phyloP scores from a whole-genome alignment of 257 asterid species.

The Solanum peruvianum region DNA sequence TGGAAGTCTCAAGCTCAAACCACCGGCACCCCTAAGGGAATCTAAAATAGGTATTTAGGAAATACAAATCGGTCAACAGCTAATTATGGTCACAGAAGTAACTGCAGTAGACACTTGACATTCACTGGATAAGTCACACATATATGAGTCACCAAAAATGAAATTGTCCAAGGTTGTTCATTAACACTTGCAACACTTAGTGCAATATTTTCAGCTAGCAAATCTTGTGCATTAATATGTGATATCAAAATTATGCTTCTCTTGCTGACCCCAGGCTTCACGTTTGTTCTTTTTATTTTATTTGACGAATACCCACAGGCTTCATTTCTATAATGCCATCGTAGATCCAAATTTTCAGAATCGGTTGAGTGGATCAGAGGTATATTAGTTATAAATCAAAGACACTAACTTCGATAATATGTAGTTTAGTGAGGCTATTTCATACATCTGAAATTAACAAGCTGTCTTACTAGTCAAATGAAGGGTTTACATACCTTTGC shows the following conservation, averaged over 20 bases:
- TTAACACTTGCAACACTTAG: not conserved
- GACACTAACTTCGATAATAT: not conserved
- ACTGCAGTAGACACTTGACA: not conserved
- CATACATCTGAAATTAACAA: not conserved
- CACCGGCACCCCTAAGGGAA: no score
- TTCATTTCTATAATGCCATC: not conserved
- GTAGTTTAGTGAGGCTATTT: not conserved
- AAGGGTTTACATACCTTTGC: conserved; percentile 50
- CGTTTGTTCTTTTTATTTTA: not conserved
- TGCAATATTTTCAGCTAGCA: not conserved
- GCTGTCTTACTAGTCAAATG: not conserved
- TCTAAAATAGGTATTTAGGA: not conserved
- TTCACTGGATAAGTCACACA: not conserved
- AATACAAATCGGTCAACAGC: not conserved
- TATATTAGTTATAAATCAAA: not conserved
- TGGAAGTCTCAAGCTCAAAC: no score
- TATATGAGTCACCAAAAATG: not conserved
- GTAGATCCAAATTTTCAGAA: not conserved
- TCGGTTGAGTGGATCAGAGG: not conserved
- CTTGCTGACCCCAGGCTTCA: not conserved
- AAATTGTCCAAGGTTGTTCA: not conserved
- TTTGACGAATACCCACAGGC: not conserved
- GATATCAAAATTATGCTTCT: not conserved
- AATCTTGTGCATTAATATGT: not conserved
- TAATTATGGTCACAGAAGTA: not conserved